Conservation (phyloP, 2,329 filamentous ascomycete genomes). For the Mollisiaceae sp. region DNA sequence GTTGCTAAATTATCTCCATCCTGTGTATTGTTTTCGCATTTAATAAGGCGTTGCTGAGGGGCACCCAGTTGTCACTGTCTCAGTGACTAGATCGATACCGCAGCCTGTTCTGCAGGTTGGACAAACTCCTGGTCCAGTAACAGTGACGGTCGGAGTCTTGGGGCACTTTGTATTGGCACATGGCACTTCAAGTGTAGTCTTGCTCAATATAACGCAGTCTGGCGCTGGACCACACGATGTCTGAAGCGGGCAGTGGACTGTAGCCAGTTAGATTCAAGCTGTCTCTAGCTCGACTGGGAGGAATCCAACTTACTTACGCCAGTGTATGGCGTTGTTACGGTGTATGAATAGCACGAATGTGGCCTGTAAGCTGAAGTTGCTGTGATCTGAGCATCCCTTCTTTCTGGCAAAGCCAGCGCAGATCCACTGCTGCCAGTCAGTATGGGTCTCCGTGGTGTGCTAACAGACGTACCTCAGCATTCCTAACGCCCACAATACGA, state of each 20-base stretch:
- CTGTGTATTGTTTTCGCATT: background rate
- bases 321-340: conserved; percentile 27
- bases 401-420: conserved; percentile 18
- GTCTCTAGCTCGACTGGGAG: background rate
- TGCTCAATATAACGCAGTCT: conserved; percentile 24
- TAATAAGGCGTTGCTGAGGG: background rate
- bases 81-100: conserved; percentile 17
- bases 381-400: conserved; percentile 17
- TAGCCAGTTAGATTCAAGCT: conserved; percentile 8
- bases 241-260: conserved; percentile 25
- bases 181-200: conserved; percentile 22
- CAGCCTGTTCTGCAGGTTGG: conserved; percentile 30
- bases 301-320: conserved; percentile 17
- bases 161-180: conserved; percentile 26
- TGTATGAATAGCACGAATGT: conserved; percentile 28
- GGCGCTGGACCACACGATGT: conserved; percentile 21
- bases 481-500: conserved; percentile 16
- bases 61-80: conserved; percentile 22
- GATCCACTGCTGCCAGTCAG: conserved; percentile 20
- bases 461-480: conserved; percentile 20
- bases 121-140: conserved; percentile 24
- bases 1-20: background rate
- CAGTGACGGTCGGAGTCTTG: conserved; percentile 32
- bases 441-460: background rate
- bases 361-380: conserved; percentile 9